Evolutionary conservation across 495 filamentous ascomycete species (phyloP).

Genomic region (Talaromyces nanjingensis): DNA sequence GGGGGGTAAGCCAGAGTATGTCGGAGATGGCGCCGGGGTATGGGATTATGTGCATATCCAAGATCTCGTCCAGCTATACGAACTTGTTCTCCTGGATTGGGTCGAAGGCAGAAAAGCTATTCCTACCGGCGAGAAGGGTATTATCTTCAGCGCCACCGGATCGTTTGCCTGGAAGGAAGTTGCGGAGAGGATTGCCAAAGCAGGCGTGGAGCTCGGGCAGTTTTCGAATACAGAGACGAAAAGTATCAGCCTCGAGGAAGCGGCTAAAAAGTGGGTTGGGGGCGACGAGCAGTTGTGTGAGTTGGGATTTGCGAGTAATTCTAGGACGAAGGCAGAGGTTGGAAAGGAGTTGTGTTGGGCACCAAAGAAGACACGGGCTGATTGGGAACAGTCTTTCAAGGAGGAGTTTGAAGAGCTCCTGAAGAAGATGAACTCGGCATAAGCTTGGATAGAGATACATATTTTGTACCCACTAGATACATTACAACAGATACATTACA

Average conservation of each 20-base stretch:
- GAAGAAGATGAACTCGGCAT: not conserved
- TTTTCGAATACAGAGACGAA: not conserved
- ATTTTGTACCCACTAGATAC: no score
- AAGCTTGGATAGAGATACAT: not conserved
- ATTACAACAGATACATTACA: no score
- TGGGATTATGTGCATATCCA: constrained; percentile 44
- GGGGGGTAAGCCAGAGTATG: constrained; percentile 17
- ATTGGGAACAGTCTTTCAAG: not conserved
- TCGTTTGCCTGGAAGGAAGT: constrained; percentile 1
- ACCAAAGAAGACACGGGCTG: not conserved
- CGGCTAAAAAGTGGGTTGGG: not conserved
- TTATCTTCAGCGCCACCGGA: constrained; percentile 39
- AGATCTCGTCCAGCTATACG: constrained; percentile 37
- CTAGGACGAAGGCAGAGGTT: not conserved
- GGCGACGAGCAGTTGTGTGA: not conserved
- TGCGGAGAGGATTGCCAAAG: not conserved
- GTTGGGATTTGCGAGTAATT: not conserved
- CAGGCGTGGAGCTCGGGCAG: not conserved
- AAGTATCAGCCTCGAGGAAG: not conserved
- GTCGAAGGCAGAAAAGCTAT: constrained; percentile 18
- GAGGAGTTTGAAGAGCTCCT: not conserved
- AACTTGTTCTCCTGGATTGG: constrained; percentile 13
- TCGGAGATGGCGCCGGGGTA: constrained; percentile 33
- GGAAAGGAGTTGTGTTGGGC: not conserved
- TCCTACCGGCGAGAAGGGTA: constrained; percentile 33